Evolutionary conservation across 164 flowering plant genomes (phyloP), one percentile per base, ranked within the genome.

Genomic region (Macadamia tetraphylla): DNA sequence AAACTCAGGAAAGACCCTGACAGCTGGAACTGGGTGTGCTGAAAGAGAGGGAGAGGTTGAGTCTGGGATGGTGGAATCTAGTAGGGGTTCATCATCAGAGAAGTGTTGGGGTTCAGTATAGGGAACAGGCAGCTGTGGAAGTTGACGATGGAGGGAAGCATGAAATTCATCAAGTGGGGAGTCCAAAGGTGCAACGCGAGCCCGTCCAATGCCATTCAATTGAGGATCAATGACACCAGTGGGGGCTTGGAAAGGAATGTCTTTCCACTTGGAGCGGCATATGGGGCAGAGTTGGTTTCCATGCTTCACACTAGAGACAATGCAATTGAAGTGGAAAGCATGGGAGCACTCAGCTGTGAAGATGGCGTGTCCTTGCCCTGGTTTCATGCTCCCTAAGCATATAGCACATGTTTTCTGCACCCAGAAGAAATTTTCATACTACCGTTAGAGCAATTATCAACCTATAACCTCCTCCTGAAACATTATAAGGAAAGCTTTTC

Each of bases 341-440:
- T 80, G 83, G 17, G 80, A 64, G 64, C 83, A 80, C 62, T 80
- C 83, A 0, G 81, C 79, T 0, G 77, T 72, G 72, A 75, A 78
- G 48, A 81, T 74, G 60, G 83, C 81, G 3, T 31, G 67, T 12
- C 83, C 78, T 30, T 66, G 67, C 17, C 81, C 78, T 8, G 67
- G 44, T 60, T 62, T 78, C 75, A 78, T 31, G 52, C 43, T 67
- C 17, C 63, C 66, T 44, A 81, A 65, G 76, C 83, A 81, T 53
- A 81, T 81, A n/a, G 73, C 71, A 56, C 83, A 78, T 2, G 51
- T 78, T 57, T 58, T 72, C 83, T 78, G 79, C 42, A 70, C 5
- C 18, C 70, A 64, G 6, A 18, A 35, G 15, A 7, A 42, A 40
- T 61, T 61, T 11, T 0, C 8, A 9, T 31, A 32, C 12, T 2